Percentiles rank a stretch among this genome's conserved stretches.
These are phyloP conservation scores for Yamadazyma aaseri DNA, from an alignment of 1,139 yeast species.

Conservation along the genomic window DNA sequence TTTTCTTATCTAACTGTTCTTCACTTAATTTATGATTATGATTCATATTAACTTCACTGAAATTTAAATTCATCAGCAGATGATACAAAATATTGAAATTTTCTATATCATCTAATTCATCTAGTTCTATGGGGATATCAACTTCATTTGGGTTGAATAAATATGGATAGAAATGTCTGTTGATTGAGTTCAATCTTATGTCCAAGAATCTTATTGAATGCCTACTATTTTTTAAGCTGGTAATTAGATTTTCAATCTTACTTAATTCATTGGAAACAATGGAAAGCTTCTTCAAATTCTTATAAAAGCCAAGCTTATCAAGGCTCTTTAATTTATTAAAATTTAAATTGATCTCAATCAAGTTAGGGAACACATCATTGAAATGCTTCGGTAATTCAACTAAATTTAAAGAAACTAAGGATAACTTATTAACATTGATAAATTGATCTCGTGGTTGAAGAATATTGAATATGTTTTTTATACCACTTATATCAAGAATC, in stretches of 20 bases:
- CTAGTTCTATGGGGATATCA: constrained; percentile 37
- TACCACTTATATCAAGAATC: constrained; percentile 42
- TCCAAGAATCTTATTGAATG: constrained; percentile 41
- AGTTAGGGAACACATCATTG: constrained; percentile 41
- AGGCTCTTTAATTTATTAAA: constrained; percentile 43
- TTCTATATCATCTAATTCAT: constrained; percentile 46
- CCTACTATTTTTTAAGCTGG: constrained; percentile 31
- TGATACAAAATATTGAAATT: constrained; percentile 22
- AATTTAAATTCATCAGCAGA: constrained; percentile 2
- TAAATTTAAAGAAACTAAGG: constrained; percentile 46
- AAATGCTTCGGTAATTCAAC: constrained; percentile 35
- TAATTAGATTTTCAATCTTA: constrained; percentile 33
- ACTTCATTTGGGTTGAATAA: constrained; percentile 50
- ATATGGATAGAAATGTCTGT: constrained; percentile 49
- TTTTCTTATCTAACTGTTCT: constrained; percentile 27
- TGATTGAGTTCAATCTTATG: constrained; percentile 51
- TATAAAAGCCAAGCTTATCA: constrained; percentile 27
- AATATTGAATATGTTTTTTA: constrained; percentile 14
- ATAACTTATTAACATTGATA: constrained; percentile 38
- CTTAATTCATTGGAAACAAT: constrained; percentile 46
- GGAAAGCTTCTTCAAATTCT: constrained; percentile 37
- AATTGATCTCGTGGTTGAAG: constrained; percentile 16
- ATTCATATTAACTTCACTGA: constrained; percentile 1
- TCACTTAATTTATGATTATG: constrained; percentile 19
- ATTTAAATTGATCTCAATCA: constrained; percentile 48